A percentile compares a stretch with the other conserved stretches of the same genome.
Evolutionary conservation across 1,139 yeast genomes (phyloP).

Genomic region (Scheffersomyces titani): DNA sequence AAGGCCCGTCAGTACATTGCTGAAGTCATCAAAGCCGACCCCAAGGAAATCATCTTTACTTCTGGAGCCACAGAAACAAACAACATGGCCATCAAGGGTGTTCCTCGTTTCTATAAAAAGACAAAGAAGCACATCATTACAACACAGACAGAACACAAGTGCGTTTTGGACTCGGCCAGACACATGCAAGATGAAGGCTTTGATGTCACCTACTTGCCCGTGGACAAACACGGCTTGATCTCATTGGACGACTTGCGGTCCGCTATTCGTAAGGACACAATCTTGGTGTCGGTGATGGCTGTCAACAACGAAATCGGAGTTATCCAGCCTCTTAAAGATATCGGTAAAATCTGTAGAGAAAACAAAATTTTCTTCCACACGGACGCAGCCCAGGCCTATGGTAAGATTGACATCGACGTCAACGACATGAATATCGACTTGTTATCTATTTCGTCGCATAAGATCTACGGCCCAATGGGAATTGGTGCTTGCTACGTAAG

Average conservation of each 20-base stretch:
- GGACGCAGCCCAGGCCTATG: conserved; percentile 98
- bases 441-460: conserved; percentile 92
- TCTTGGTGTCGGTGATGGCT: conserved; percentile 92
- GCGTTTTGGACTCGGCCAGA: conserved; percentile 95
- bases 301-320: conserved; percentile 99
- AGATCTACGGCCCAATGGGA: conserved; percentile 98
- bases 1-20: conserved; percentile 83
- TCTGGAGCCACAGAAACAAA: conserved; percentile 98
- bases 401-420: conserved; percentile 90
- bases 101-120: conserved; percentile 86
- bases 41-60: conserved; percentile 94
- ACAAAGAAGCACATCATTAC: conserved; percentile 94
- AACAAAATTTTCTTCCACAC: conserved; percentile 95
- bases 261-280: conserved; percentile 89
- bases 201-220: conserved; percentile 92
- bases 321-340: conserved; percentile 92
- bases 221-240: conserved; percentile 76
- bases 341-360: conserved; percentile 83
- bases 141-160: conserved; percentile 95
- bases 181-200: conserved; percentile 95
- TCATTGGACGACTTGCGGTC: conserved; percentile 74
- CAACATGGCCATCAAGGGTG: conserved; percentile 93
- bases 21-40: conserved; percentile 83
- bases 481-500: conserved; percentile 94
- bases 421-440: conserved; percentile 91